Evolutionary conservation across 2,329 filamentous ascomycete species (phyloP), one percentile per base, ranked within the genome.

Genomic region (Alternaria ethzedia): DNA sequence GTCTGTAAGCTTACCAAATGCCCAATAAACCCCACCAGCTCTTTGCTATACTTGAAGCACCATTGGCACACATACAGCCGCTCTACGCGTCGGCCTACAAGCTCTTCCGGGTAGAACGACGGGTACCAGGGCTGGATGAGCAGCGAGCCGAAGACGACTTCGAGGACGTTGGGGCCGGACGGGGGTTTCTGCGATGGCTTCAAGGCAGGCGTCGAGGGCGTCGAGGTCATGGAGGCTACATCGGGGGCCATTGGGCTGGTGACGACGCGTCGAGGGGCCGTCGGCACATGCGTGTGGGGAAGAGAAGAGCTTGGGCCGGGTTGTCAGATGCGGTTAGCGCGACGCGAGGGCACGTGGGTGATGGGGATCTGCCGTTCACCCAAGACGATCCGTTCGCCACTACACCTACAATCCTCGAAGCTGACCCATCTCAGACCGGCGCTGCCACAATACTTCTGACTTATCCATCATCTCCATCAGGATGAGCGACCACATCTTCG

Each of bases 51-150:
- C 77, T 94, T 95, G 85, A 98, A 98, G 83, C 96, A 99, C 84
- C 89, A 91, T 32, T 92, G 91, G 77, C 96, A 99, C 32, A 98
- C 91, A 72, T 94, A 96, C 8, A 98, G 83, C 59, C 89, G 76
- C 25, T 85, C 82, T 13, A 80, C 71, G 57, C 77, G 77, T 54
- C 79, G 68, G 28, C 82, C 82, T 12, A 85, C 78, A 7, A 85
- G 73, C 68, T 94, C 83, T 87, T 97, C 84, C 6, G 89, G 82
- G 79, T 97, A 97, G 79, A 94, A 96, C 15, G 93, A 96, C 8
- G 94, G 93, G 79, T 96, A 97, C 94, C 94, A 97, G 3, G 94
- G 91, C 72, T 90, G 89, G 82, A 97, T 96, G 72, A 90, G 89
- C 30, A 96, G 85, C 72, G 94, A 89, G 5, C 94, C 95, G 65